These are phyloP conservation scores for Brassica carinata DNA, from an alignment of 345 rosid species.

Conservation along the genomic window DNA sequence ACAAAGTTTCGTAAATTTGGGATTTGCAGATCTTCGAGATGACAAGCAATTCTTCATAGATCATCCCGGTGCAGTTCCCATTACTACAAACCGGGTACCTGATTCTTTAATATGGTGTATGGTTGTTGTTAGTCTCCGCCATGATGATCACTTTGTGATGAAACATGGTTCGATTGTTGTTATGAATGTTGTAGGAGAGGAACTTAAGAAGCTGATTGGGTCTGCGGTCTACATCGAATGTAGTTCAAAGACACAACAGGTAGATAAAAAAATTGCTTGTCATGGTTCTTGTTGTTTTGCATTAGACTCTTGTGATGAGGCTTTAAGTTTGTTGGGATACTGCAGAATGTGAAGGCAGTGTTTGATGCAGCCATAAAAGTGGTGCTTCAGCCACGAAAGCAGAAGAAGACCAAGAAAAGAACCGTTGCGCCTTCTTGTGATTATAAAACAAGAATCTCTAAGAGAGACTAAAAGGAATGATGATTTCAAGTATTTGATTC, in stretches of 20 bases:
- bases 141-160: background rate
- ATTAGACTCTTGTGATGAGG: slow-evolving; percentile 6
- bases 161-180: background rate
- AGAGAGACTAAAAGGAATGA: slow-evolving; percentile 11
- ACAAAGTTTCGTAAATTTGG: background rate
- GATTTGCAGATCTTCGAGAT: slow-evolving; percentile 65
- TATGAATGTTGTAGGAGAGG: slow-evolving; percentile 66
- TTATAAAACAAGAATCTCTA: background rate
- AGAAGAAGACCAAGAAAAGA: slow-evolving; percentile 76
- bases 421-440: slow-evolving; percentile 74
- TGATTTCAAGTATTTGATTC: slow-evolving; percentile 31
- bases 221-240: slow-evolving; percentile 90
- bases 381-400: slow-evolving; percentile 88
- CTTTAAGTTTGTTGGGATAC: background rate
- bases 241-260: slow-evolving; percentile 96
- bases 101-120: background rate
- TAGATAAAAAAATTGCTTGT: slow-evolving; percentile 13
- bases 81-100: slow-evolving; percentile 57
- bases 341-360: slow-evolving; percentile 86
- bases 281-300: background rate
- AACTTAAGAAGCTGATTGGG: slow-evolving; percentile 79
- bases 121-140: background rate
- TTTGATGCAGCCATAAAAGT: slow-evolving; percentile 86
- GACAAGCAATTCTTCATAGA: slow-evolving; percentile 68
- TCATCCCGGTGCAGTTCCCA: slow-evolving; percentile 77